Conservation (phyloP, 768 basidiomycete species). For the Kwoniella sp. region DNA sequence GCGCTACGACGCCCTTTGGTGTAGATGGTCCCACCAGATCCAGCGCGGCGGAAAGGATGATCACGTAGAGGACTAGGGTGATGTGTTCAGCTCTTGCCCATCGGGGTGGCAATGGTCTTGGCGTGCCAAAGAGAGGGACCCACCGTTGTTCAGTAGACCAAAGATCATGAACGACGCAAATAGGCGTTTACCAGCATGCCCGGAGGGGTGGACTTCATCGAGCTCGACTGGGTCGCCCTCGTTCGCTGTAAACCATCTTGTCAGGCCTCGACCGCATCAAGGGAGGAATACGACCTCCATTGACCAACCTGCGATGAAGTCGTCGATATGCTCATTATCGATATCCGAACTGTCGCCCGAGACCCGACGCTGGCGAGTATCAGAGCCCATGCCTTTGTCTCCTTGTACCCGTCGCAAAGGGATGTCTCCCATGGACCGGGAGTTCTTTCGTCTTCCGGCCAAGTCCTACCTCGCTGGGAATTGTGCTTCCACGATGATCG, state of each 20-base stretch:
- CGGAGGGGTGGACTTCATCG: background rate
- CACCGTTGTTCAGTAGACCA: slow-evolving; percentile 88
- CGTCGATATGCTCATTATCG: slow-evolving; percentile 22
- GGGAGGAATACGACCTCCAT: too few species aligned
- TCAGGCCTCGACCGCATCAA: too few species aligned
- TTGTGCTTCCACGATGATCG: too few species aligned
- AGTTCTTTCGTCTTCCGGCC: too few species aligned
- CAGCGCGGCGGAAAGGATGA: slow-evolving; percentile 90
- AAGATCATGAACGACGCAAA: slow-evolving; percentile 73
- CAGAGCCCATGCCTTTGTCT: slow-evolving; percentile 10
- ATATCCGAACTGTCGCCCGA: background rate
- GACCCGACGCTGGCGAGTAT: too few species aligned
- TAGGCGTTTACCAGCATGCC: slow-evolving; percentile 26
- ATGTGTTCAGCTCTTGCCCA: background rate
- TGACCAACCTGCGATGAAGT: slow-evolving; percentile 22
- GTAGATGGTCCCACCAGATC: slow-evolving; percentile 88
- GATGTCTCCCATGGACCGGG: too few species aligned
- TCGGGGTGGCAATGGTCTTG: background rate
- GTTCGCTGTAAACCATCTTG: too few species aligned
- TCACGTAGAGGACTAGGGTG: slow-evolving; percentile 77
- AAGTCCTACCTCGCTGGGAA: too few species aligned
- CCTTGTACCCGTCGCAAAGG: too few species aligned
- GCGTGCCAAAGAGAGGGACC: slow-evolving; percentile 11
- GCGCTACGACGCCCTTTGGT: slow-evolving; percentile 88
- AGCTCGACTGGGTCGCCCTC: too few species aligned